Evolutionary conservation across 1,284 basidiomycete species (phyloP), one percentile per base, ranked within the genome.

Genomic region (Boletellus deceptivus): DNA sequence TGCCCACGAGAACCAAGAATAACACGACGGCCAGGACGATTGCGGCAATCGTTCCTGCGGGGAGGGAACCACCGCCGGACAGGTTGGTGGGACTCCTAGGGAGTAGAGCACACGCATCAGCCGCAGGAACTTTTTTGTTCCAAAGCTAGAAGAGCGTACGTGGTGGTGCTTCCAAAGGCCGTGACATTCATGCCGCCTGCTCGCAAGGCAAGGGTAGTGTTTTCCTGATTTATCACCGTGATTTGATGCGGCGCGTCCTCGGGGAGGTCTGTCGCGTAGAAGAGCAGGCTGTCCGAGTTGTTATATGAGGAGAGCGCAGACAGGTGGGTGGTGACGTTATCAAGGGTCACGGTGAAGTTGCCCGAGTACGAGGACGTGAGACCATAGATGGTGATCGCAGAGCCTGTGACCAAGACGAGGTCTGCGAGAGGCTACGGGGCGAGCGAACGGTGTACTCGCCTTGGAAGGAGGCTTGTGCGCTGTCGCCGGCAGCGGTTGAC

Each of bases 11-110:
- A 20, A 84, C 48, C 57, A 81, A 72, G 16, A 75, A 72, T 9
- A 87, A 70, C 18, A 80, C 64, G 22, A 75, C 73, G 6, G 78
- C 81, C 3, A 88, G 72, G 9, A 74, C 76, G 25, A 85, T 72
- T 0, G 83, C 86, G 25, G 84, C 85, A 48, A 85, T 79, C 0
- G 82, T 80, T 37, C 84, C 84, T 54, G 70, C 69, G 5, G 78
- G 57, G 44, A 62, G 58, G 38, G 61, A 43, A 39, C 36, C 40
- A 24, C 49, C 51, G 31, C 51, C 49, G 17, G 57, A 55, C 34
- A 51, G 52, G 46, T 34, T 39, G 22, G 56, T 14, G 14, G 56
- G 22, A 38, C 45, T 46, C 54, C 54, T 54, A 61, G 39, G 8
- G 29, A 10, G 27, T 10, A 47, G 3, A 22, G n/a, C 4, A 43